These are phyloP conservation scores for Naematelia aurantialba DNA, from an alignment of 768 basidiomycete genomes.

Conservation along the genomic window DNA sequence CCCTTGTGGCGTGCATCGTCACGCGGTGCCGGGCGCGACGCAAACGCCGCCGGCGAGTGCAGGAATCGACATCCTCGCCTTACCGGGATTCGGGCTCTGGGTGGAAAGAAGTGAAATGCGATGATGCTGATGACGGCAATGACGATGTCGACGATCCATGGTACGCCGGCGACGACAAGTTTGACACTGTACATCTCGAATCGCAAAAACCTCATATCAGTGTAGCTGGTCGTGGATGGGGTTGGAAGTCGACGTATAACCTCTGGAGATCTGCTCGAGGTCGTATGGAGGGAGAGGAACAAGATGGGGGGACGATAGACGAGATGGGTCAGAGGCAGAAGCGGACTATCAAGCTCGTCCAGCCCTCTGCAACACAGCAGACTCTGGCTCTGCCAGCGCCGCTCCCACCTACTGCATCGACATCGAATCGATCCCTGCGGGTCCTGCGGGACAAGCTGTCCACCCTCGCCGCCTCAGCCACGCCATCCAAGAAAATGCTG, in stretches of 20 bases:
- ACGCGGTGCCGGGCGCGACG: slow-evolving; percentile 5
- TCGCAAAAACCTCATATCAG: neutral
- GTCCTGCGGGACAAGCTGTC: slow-evolving; percentile 18
- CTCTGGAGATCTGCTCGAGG: slow-evolving; percentile 24
- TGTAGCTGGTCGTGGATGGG: slow-evolving; percentile 8
- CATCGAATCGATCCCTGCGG: slow-evolving; percentile 12
- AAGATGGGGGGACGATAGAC: neutral
- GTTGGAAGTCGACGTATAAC: slow-evolving; percentile 21
- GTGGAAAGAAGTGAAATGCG: slow-evolving; percentile 18
- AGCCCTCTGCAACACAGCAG: slow-evolving; percentile 5
- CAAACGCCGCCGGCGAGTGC: slow-evolving; percentile 2
- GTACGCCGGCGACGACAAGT: slow-evolving; percentile 1
- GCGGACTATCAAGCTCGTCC: slow-evolving; percentile 22
- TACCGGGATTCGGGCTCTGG: neutral
- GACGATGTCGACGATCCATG: slow-evolving; percentile 5
- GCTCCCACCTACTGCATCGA: neutral
- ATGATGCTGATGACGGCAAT: slow-evolving; percentile 21
- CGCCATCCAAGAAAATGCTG: neutral
- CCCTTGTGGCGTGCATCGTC: slow-evolving; percentile 18
- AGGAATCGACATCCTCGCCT: neutral
- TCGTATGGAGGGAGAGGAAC: neutral
- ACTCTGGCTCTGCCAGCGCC: slow-evolving; percentile 1
- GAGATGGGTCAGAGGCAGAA: slow-evolving; percentile 16
- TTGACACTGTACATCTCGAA: slow-evolving; percentile 5
- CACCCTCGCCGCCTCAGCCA: neutral